Percentiles rank a stretch among this genome's conserved stretches.
Evolutionary conservation across 176 grass and related monocot species (phyloP).

Genomic region (Guadua angustifolia): DNA sequence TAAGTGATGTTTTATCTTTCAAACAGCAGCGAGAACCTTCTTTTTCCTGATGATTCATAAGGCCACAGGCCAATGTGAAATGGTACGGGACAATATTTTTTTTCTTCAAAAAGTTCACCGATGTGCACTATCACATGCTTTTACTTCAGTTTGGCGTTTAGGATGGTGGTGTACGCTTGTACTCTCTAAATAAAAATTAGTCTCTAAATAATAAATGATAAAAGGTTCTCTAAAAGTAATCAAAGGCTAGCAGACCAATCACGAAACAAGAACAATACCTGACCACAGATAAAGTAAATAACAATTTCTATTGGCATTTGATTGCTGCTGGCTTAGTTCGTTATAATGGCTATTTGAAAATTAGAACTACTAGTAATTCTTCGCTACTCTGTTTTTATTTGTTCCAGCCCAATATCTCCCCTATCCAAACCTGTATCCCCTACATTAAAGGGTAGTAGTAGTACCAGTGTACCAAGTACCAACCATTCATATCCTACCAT

Average conservation of each 20-base stretch:
- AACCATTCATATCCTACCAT: constrained; percentile 23
- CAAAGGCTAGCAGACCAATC: neutral
- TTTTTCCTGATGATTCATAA: constrained; percentile 2
- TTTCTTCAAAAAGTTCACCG: neutral
- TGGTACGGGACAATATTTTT: neutral
- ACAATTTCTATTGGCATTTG: neutral
- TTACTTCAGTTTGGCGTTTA: neutral
- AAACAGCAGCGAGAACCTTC: constrained; percentile 40
- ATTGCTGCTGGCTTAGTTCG: neutral
- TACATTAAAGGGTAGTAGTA: constrained; percentile 27
- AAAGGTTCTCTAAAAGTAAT: no score
- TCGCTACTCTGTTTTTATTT: neutral
- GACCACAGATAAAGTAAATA: neutral
- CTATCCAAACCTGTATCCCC: neutral
- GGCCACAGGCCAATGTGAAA: neutral
- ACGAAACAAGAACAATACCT: neutral
- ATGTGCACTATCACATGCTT: neutral
- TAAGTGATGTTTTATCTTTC: constrained; percentile 28
- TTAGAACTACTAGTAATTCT: neutral
- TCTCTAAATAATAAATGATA: neutral
- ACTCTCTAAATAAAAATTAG: neutral
- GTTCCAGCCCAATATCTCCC: neutral
- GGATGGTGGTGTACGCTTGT: neutral
- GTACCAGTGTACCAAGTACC: constrained; percentile 43
- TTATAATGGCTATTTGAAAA: neutral